These are phyloP conservation scores for Onygenales sp. DNA, from an alignment of 2,329 filamentous ascomycete genomes.

Conservation along the genomic window DNA sequence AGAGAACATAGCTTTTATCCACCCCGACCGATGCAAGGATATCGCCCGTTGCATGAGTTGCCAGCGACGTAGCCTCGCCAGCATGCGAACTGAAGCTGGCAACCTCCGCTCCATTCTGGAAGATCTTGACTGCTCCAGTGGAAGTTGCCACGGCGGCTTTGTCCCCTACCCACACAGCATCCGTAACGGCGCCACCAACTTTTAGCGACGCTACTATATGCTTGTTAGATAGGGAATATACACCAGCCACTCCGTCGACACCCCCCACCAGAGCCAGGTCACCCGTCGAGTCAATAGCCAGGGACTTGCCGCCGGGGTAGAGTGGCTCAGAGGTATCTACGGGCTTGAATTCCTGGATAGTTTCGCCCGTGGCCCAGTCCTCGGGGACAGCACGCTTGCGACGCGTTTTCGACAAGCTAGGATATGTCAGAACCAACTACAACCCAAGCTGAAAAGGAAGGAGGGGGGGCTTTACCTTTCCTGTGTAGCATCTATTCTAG, in stretches of 20 bases:
- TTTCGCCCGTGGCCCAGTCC: conserved; percentile 71
- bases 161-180: conserved; percentile 48
- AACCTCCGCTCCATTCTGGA: conserved; percentile 59
- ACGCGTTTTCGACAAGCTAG: conserved; percentile 73
- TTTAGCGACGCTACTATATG: conserved; percentile 62
- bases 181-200: conserved; percentile 56
- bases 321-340: conserved; percentile 46
- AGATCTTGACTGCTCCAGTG: conserved; percentile 71
- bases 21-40: conserved; percentile 78
- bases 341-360: conserved; percentile 52
- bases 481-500: conserved; percentile 71
- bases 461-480: conserved; percentile 52
- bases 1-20: conserved; percentile 88
- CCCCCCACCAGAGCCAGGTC: conserved; percentile 66
- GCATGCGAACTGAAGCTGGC: conserved; percentile 72
- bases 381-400: conserved; percentile 81
- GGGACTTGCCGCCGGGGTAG: conserved; percentile 48
- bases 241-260: conserved; percentile 61
- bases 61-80: conserved; percentile 66
- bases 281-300: conserved; percentile 51
- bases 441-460: neutral
- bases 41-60: conserved; percentile 71
- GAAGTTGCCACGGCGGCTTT: conserved; percentile 65
- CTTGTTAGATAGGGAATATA: conserved; percentile 70
- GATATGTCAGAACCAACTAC: conserved; percentile 11